These are phyloP conservation scores for Tricholoma saponaceum DNA, from an alignment of 768 basidiomycete species.

Conservation along the genomic window DNA sequence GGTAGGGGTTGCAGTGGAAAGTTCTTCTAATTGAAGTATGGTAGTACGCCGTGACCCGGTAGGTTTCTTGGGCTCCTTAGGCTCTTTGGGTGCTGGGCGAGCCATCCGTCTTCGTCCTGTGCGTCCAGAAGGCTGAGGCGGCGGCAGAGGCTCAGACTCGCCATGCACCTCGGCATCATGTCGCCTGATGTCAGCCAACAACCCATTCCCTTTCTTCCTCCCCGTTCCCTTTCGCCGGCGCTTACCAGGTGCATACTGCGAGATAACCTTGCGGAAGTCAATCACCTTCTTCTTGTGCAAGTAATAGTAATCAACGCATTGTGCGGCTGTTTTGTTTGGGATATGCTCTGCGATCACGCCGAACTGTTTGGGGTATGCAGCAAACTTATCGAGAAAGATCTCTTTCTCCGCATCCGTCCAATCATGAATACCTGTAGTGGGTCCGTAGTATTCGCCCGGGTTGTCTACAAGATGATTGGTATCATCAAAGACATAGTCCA, in stretches of 20 bases:
- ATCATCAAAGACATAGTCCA: conserved; percentile 74
- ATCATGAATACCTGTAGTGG: conserved; percentile 67
- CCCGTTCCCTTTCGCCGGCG: conserved; percentile 57
- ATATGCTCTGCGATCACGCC: conserved; percentile 83
- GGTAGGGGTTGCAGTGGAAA: conserved; percentile 56
- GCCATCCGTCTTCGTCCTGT: conserved; percentile 34
- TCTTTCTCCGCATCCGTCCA: conserved; percentile 87
- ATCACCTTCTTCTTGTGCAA: conserved; percentile 87
- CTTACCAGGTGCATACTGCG: conserved; percentile 62
- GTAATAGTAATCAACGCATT: conserved; percentile 94
- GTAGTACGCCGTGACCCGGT: conserved; percentile 32
- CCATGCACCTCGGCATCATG: conserved; percentile 60
- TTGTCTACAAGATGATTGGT: conserved; percentile 78
- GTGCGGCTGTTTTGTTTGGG: conserved; percentile 78
- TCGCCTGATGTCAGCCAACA: conserved; percentile 76
- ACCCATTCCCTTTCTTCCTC: conserved; percentile 78
- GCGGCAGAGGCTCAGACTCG: conserved; percentile 29
- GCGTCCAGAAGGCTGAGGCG: conserved; percentile 33
- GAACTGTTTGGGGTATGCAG: conserved; percentile 89
- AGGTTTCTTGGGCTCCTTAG: conserved; percentile 28
- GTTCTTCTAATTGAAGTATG: conserved; percentile 43
- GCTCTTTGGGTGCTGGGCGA: conserved; percentile 12
- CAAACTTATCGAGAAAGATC: conserved; percentile 77
- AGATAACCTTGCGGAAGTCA: conserved; percentile 77
- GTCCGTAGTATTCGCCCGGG: conserved; percentile 73